Base-by-base conservation (phyloP, 2,329 filamentous ascomycete species). In the Trichoderma sp. region DNA sequence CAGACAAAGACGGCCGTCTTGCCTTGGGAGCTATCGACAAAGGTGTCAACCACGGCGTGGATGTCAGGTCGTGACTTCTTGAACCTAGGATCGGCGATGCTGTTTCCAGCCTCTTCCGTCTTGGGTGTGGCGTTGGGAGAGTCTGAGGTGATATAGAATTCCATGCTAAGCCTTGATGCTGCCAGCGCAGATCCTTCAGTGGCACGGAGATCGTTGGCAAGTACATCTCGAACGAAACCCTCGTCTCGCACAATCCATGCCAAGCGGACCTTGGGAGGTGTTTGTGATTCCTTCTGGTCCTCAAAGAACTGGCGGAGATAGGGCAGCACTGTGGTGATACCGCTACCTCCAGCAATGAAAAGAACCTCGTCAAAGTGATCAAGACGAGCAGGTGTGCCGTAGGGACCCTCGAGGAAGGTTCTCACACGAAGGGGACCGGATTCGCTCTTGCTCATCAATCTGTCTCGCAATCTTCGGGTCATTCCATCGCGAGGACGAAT, bases 301-400 rank as follows among this genome's bases (percentile, higher is more conserved):
- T 78, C 78, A 18, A 79, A 73, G n/a, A 83, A 78, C 9, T 69
- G 72, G 6, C 78, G 76, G 12, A 83, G 72, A 68, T 85, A 81
- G 0, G 83, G 80, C 3, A 84, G 69, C 4, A 83, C 80, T 4
- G 82, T 82, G 11, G 82, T 83, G 68, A 85, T 82, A 11, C 84
- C 84, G 72, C 82, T 84, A 12, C 84, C 84, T 11, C 84, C 84
- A 3, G 81, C 82, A 63, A 85, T 77, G 76, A 85, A 84, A 12
- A 85, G 78, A 9, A 83, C 68, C 62, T 81, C 78, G 41, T 81
- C 80, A 71, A 83, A 84, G 21, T 77, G 72, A 59, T 80, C 71
- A 29, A 85, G 80, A 56, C 81, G 78, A 12, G 81, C 82, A 62
- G 81, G 80, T 2, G 74, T 67, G 1, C 84, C 84, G 76, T 85